Percentiles rank a stretch among this genome's conserved stretches.
Evolutionary conservation across 192 early-diverging fungal genomes (phyloP).

Genomic region (Coemansia sp.): DNA sequence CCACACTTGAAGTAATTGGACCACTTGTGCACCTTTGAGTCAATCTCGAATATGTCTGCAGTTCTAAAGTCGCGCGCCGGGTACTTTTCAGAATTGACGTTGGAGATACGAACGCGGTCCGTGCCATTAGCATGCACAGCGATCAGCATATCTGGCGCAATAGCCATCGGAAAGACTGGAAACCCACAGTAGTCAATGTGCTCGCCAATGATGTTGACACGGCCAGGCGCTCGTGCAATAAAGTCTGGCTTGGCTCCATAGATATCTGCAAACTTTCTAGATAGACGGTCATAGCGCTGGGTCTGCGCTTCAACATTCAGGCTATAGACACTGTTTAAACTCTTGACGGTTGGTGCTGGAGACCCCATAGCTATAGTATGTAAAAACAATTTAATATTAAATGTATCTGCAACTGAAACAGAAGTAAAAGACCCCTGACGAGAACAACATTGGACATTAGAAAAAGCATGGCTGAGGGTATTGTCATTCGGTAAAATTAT

Average conservation of each 20-base stretch:
- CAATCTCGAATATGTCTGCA: slow-evolving; percentile 61
- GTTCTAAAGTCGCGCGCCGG: slow-evolving; percentile 25
- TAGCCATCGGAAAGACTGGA: slow-evolving; percentile 95
- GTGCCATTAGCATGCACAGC: slow-evolving; percentile 33
- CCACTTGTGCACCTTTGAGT: slow-evolving; percentile 72
- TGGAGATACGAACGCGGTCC: slow-evolving; percentile 26
- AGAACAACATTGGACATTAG: too few species aligned
- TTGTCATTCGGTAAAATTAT: too few species aligned
- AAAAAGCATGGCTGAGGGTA: too few species aligned
- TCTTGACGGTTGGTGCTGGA: slow-evolving; percentile 16
- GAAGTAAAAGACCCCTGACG: too few species aligned
- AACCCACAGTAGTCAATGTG: slow-evolving; percentile 96
- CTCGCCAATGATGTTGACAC: slow-evolving; percentile 96
- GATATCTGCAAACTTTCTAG: slow-evolving; percentile 48
- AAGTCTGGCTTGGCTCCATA: slow-evolving; percentile 69
- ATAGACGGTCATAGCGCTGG: slow-evolving; percentile 57
- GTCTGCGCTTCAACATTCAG: slow-evolving; percentile 18
- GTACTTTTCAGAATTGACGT: slow-evolving; percentile 28
- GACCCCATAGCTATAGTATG: background rate
- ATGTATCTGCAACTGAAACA: too few species aligned
- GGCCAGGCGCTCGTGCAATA: slow-evolving; percentile 83
- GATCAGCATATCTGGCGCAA: slow-evolving; percentile 61
- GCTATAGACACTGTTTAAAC: slow-evolving; percentile 36
- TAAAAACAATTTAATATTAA: background rate
- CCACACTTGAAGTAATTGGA: slow-evolving; percentile 92